A percentile compares a stretch with the other conserved stretches of the same genome.
These are phyloP conservation scores for Verticillium nubilum DNA, from an alignment of 2,329 filamentous ascomycete genomes.

Conservation along the genomic window DNA sequence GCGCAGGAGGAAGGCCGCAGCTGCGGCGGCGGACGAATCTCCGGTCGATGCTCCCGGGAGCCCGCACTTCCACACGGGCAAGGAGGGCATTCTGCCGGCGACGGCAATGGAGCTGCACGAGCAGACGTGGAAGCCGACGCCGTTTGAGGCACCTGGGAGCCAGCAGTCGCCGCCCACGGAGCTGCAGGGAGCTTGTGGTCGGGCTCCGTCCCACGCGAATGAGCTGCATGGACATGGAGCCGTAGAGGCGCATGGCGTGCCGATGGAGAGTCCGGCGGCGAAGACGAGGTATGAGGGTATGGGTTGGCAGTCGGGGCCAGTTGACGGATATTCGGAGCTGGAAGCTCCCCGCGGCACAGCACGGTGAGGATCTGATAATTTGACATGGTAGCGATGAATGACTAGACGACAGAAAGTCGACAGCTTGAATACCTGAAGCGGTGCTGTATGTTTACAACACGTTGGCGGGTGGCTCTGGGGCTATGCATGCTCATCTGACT, in stretches of 20 bases:
- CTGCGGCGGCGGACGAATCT: not conserved
- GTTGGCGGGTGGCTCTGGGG: too few relatives aligned
- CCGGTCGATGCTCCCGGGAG: not conserved
- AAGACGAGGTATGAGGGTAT: not conserved
- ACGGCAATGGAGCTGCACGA: not conserved
- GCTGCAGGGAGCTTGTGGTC: not conserved
- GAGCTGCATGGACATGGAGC: not conserved
- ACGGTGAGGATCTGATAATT: not conserved
- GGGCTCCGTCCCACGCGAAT: not conserved
- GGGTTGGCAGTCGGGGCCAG: not conserved
- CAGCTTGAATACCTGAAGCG: too few relatives aligned
- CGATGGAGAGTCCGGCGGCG: not conserved
- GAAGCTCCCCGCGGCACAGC: not conserved
- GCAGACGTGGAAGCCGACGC: not conserved
- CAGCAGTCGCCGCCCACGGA: conserved; percentile 1
- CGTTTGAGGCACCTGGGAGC: not conserved
- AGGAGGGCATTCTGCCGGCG: not conserved
- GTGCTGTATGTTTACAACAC: too few relatives aligned
- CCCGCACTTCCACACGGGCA: not conserved
- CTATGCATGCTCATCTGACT: not conserved
- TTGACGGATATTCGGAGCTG: not conserved
- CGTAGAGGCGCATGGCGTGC: not conserved
- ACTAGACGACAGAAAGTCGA: not conserved
- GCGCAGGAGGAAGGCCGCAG: not conserved
- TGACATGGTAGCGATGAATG: not conserved